A percentile compares a stretch with the other conserved stretches of the same genome.
phyloP scores from a whole-genome alignment of 78 protist genomes.

The Isochrysis galbana region DNA sequence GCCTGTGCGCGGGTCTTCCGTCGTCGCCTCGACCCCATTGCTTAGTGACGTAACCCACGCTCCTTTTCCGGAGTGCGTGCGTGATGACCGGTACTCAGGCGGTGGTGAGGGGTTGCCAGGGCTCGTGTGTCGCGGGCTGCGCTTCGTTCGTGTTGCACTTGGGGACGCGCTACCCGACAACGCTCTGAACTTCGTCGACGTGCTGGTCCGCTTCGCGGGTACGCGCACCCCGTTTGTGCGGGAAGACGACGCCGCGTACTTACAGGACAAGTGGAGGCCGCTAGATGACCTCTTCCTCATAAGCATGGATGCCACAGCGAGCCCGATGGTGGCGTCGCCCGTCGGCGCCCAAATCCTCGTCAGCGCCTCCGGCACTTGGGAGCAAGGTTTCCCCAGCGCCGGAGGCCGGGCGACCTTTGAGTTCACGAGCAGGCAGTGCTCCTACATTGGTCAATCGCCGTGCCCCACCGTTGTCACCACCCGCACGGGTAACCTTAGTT shows the following conservation, averaged over 20 bases:
- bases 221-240: neutral
- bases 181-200: neutral
- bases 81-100: neutral
- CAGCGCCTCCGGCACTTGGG: neutral
- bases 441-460: neutral
- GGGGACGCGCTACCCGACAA: neutral
- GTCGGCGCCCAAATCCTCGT: neutral
- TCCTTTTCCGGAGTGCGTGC: neutral
- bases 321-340: neutral
- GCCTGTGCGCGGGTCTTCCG: too few species aligned
- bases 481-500: neutral
- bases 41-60: too few species aligned
- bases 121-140: neutral
- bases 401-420: neutral
- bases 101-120: neutral
- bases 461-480: neutral
- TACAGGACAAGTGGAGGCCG: neutral
- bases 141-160: neutral
- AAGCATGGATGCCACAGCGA: neutral
- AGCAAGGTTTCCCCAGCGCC: neutral
- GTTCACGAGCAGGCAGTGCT: neutral
- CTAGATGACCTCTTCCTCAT: neutral
- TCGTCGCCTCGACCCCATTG: too few species aligned
- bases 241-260: neutral
- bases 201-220: neutral